Evolutionary conservation across 768 basidiomycete genomes (phyloP).

Genomic region (Pisolithus sp.): DNA sequence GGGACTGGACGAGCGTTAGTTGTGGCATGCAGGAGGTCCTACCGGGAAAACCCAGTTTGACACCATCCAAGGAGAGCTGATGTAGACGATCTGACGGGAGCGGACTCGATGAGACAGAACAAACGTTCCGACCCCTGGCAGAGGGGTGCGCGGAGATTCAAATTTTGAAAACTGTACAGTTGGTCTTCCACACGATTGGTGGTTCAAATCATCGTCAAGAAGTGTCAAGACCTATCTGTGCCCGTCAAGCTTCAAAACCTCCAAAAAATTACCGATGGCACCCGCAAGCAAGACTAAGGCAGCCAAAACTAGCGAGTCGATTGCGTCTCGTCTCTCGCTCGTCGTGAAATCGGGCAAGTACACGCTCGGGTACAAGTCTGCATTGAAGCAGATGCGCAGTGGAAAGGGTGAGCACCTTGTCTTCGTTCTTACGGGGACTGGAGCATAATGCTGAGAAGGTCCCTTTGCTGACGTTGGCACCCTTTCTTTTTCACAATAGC

Average conservation of each 20-base stretch:
- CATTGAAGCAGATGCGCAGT: constrained; percentile 95
- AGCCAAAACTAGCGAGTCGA: constrained; percentile 88
- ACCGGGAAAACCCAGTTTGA: too few species aligned
- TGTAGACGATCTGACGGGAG: too few species aligned
- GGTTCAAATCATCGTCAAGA: constrained; percentile 11
- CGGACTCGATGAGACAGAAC: too few species aligned
- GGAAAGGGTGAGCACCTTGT: constrained; percentile 79
- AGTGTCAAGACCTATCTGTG: constrained; percentile 1
- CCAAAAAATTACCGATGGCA: constrained; percentile 57
- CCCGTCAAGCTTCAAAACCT: constrained; percentile 8
- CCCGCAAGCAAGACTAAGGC: constrained; percentile 95
- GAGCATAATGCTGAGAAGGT: constrained; percentile 99
- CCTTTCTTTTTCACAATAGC: constrained; percentile 42
- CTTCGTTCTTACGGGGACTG: constrained; percentile 75
- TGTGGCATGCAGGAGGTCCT: too few species aligned
- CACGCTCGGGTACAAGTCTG: constrained; percentile 95
- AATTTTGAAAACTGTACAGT: constrained; percentile 27
- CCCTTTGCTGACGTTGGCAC: constrained; percentile 63
- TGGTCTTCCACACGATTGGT: constrained; percentile 11
- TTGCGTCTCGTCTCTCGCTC: constrained; percentile 85
- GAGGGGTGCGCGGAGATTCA: constrained; percentile 17
- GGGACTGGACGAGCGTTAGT: too few species aligned
- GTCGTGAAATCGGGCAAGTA: constrained; percentile 99
- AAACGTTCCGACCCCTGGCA: not conserved
- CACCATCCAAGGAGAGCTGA: too few species aligned